These are phyloP conservation scores for Termitomyces heimii DNA, from an alignment of 768 basidiomycete genomes.

Conservation along the genomic window DNA sequence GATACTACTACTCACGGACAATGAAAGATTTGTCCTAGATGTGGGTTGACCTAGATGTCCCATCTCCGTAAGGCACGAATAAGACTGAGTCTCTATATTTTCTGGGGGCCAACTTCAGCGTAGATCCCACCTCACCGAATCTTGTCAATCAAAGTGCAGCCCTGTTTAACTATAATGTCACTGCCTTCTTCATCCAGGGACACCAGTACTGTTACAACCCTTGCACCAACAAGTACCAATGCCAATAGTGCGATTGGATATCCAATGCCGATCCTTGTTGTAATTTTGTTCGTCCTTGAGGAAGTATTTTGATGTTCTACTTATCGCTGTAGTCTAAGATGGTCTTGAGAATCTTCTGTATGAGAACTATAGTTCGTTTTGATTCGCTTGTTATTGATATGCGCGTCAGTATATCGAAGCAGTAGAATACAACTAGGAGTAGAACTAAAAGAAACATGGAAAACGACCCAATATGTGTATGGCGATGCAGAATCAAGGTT, in stretches of 20 bases:
- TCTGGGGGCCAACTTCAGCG: slow-evolving; percentile 31
- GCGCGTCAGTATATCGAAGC: too few relatives aligned
- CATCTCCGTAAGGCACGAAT: slow-evolving; percentile 31
- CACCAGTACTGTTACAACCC: background rate
- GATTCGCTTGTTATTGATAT: too few relatives aligned
- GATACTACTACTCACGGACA: slow-evolving; percentile 14
- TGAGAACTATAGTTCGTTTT: too few relatives aligned
- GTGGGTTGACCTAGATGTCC: slow-evolving; percentile 39
- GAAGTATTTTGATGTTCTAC: too few relatives aligned
- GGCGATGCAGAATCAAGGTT: too few relatives aligned
- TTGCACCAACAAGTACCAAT: background rate
- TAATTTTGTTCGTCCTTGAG: too few relatives aligned
- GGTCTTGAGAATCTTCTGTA: too few relatives aligned
- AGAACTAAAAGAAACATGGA: too few relatives aligned
- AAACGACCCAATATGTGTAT: too few relatives aligned
- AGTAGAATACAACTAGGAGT: too few relatives aligned
- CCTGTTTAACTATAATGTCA: slow-evolving; percentile 19
- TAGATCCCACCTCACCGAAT: slow-evolving; percentile 16
- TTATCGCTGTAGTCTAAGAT: too few relatives aligned
- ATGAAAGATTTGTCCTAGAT: slow-evolving; percentile 28
- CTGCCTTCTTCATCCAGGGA: background rate
- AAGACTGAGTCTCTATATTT: slow-evolving; percentile 35
- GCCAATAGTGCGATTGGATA: background rate
- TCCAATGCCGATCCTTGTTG: background rate
- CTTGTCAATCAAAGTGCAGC: slow-evolving; percentile 34